Conservation (phyloP, 495 filamentous ascomycete genomes). For the Penicillium canariense region DNA sequence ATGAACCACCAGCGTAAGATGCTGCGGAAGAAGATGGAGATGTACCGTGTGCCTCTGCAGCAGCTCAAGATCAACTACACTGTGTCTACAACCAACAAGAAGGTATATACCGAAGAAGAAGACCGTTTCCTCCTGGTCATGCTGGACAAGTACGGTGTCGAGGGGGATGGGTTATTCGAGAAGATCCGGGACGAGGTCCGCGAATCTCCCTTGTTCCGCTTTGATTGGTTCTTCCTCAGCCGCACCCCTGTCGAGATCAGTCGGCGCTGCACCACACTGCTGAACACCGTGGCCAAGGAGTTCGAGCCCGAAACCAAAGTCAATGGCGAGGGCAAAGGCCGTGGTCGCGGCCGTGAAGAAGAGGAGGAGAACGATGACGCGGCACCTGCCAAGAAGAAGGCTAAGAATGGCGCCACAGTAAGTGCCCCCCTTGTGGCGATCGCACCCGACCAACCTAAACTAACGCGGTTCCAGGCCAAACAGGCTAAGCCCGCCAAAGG, state of each 20-base stretch:
- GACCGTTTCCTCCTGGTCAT: constrained; percentile 95
- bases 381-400: constrained; percentile 88
- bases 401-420: constrained; percentile 76
- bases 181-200: constrained; percentile 88
- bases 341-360: constrained; percentile 71
- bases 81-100: constrained; percentile 98
- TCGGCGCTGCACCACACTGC: constrained; percentile 86
- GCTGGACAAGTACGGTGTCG: constrained; percentile 84
- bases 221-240: constrained; percentile 98
- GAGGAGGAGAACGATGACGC: constrained; percentile 75
- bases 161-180: constrained; percentile 80
- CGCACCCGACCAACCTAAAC: constrained; percentile 12
- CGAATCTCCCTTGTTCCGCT: constrained; percentile 91
- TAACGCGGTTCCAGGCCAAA: constrained; percentile 50
- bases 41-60: constrained; percentile 94
- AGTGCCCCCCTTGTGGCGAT: constrained; percentile 18
- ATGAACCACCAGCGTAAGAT: constrained; percentile 91
- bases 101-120: constrained; percentile 98
- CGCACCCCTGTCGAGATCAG: constrained; percentile 90
- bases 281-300: constrained; percentile 91
- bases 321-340: constrained; percentile 68
- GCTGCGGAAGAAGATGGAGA: constrained; percentile 89
- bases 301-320: constrained; percentile 78
- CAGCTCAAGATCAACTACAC: constrained; percentile 99
- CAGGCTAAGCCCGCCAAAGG: constrained; percentile 58